phyloP scores from a whole-genome alignment of 176 grass and related monocot genomes.

The Musa acuminata region DNA sequence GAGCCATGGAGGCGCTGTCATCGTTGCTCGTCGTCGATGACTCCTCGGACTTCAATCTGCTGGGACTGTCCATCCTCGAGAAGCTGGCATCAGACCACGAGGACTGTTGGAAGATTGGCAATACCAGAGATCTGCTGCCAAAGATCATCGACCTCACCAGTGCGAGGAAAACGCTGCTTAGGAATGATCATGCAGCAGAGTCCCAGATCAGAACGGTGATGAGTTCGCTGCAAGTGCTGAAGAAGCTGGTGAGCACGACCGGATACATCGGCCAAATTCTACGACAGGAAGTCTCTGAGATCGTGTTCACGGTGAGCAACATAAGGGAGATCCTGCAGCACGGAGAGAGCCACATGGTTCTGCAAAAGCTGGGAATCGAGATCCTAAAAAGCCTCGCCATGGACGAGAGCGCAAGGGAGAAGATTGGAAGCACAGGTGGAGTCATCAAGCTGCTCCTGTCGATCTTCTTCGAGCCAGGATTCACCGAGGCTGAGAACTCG shows the following conservation, averaged over 20 bases:
- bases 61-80: conserved; percentile 12
- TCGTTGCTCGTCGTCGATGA: neutral
- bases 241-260: conserved; percentile 13
- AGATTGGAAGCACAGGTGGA: conserved; percentile 23
- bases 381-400: conserved; percentile 21
- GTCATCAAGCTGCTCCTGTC: conserved; percentile 8
- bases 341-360: conserved; percentile 10
- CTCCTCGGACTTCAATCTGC: neutral
- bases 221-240: conserved; percentile 19
- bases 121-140: conserved; percentile 2
- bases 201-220: conserved; percentile 7
- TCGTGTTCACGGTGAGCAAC: conserved; percentile 24
- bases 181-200: neutral
- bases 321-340: conserved; percentile 20
- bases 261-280: conserved; percentile 21
- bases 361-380: conserved; percentile 23
- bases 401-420: conserved; percentile 11
- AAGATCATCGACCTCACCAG: conserved; percentile 20
- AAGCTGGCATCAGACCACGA: conserved; percentile 19
- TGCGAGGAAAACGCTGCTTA: neutral
- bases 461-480: conserved; percentile 8
- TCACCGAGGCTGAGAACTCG: neutral
- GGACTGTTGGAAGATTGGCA: conserved; percentile 19
- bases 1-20: conserved; percentile 23
- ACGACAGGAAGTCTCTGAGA: conserved; percentile 18